These are phyloP conservation scores for Cucumis cinereus DNA, from an alignment of 306 rosid genomes.

Conservation along the genomic window DNA sequence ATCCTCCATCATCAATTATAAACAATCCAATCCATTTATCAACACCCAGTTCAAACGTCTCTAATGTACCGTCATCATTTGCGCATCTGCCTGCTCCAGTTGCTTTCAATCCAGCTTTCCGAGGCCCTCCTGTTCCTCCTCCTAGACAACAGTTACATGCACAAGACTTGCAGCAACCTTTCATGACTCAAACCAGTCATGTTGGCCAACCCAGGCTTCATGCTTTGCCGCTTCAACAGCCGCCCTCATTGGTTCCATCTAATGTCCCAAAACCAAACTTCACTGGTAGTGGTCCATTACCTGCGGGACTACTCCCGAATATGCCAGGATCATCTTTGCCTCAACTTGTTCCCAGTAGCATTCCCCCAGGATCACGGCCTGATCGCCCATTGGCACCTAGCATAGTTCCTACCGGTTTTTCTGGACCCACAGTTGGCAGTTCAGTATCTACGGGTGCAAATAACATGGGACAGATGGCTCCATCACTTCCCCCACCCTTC, in stretches of 20 bases:
- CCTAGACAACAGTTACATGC: constrained; percentile 27
- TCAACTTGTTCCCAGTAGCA: constrained; percentile 33
- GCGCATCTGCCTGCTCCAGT: constrained; percentile 35
- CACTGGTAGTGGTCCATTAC: constrained; percentile 28
- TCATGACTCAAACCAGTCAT: constrained; percentile 28
- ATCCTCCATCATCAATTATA: constrained; percentile 25
- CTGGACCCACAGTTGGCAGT: constrained; percentile 7
- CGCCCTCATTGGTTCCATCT: constrained; percentile 28
- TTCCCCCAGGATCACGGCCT: constrained; percentile 23
- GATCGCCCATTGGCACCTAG: constrained; percentile 24
- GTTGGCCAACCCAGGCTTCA: constrained; percentile 40
- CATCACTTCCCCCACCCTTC: constrained; percentile 14
- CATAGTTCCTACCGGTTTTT: constrained; percentile 25
- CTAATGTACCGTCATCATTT: constrained; percentile 33
- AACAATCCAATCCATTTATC: constrained; percentile 29
- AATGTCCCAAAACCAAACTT: constrained; percentile 30
- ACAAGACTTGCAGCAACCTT: constrained; percentile 33
- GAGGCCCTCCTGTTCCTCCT: constrained; percentile 28
- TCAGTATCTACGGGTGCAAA: constrained; percentile 23
- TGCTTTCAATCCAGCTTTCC: constrained; percentile 27
- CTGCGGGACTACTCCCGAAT: constrained; percentile 24
- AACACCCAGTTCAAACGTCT: constrained; percentile 28
- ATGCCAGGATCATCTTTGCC: constrained; percentile 21
- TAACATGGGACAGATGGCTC: constrained; percentile 39
- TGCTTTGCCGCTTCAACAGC: constrained; percentile 25